Conservation (phyloP, 352 stramenopile species). For the Phytophthora crassamura region DNA sequence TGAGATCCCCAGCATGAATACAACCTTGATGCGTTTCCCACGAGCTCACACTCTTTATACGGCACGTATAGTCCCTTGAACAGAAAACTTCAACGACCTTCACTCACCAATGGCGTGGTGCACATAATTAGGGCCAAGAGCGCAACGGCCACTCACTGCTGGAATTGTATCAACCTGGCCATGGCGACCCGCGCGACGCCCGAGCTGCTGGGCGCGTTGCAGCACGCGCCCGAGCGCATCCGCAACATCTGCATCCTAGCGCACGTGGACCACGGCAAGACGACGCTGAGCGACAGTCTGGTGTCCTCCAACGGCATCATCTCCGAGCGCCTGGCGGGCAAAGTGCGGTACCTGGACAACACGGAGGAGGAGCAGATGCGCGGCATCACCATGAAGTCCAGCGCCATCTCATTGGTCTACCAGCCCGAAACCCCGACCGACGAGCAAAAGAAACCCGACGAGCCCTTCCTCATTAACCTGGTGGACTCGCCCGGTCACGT, state of each 20-base stretch:
- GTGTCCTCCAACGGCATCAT: conserved; percentile 98
- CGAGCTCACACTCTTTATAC: no score
- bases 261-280: conserved; percentile 95
- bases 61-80: no score
- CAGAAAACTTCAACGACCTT: conserved; percentile 25
- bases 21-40: neutral
- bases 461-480: conserved; percentile 94
- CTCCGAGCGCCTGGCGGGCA: conserved; percentile 95
- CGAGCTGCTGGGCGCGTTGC: conserved; percentile 60
- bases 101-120: conserved; percentile 1
- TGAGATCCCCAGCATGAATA: conserved; percentile 4
- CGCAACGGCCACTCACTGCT: neutral
- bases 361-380: conserved; percentile 94
- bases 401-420: conserved; percentile 95
- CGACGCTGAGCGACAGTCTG: conserved; percentile 94
- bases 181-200: conserved; percentile 56
- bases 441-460: conserved; percentile 32
- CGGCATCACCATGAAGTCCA: conserved; percentile 98
- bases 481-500: conserved; percentile 96
- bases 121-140: neutral
- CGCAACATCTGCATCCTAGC: conserved; percentile 96
- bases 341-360: conserved; percentile 96
- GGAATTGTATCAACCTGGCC: neutral
- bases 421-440: conserved; percentile 45
- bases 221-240: conserved; percentile 82